These are phyloP conservation scores for Zymoseptoria tritici DNA, from an alignment of 2,329 filamentous ascomycete genomes.

Conservation along the genomic window DNA sequence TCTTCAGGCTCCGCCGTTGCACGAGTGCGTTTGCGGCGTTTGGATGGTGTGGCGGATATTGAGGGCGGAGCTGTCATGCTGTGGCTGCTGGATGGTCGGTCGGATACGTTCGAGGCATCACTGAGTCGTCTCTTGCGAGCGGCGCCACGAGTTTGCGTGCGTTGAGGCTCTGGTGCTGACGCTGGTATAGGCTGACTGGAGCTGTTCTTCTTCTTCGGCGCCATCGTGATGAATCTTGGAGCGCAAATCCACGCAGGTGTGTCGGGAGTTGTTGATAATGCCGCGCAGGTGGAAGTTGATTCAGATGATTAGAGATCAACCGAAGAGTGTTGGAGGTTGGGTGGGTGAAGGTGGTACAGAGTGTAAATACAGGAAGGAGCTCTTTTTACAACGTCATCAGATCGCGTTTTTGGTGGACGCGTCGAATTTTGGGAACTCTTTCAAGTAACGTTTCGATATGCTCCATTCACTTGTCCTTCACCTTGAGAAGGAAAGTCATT, in stretches of 20 bases:
- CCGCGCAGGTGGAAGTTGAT: background rate
- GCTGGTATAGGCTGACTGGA: slow-evolving; percentile 9
- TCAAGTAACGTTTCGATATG: background rate
- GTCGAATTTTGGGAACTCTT: background rate
- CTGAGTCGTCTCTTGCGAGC: slow-evolving; percentile 23
- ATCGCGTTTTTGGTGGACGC: background rate
- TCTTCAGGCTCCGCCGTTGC: slow-evolving; percentile 17
- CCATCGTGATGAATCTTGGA: slow-evolving; percentile 11
- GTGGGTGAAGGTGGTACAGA: background rate
- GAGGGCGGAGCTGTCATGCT: slow-evolving; percentile 5
- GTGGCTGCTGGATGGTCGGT: slow-evolving; percentile 19
- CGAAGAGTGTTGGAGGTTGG: background rate
- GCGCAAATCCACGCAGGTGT: background rate
- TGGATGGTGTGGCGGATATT: slow-evolving; percentile 15
- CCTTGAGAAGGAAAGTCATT: background rate
- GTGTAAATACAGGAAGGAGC: background rate
- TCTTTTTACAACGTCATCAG: background rate
- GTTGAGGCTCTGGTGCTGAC: slow-evolving; percentile 5
- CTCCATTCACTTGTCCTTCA: background rate
- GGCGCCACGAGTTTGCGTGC: slow-evolving; percentile 14
- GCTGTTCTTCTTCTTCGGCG: slow-evolving; percentile 19
- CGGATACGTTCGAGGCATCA: slow-evolving; percentile 21
- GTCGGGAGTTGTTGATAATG: background rate
- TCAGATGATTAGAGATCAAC: background rate
- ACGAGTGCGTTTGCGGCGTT: slow-evolving; percentile 19